A percentile compares a stretch with the other conserved stretches of the same genome.
Conservation (phyloP, 139 green algal genomes). For the Chlorella sorokiniana region DNA sequence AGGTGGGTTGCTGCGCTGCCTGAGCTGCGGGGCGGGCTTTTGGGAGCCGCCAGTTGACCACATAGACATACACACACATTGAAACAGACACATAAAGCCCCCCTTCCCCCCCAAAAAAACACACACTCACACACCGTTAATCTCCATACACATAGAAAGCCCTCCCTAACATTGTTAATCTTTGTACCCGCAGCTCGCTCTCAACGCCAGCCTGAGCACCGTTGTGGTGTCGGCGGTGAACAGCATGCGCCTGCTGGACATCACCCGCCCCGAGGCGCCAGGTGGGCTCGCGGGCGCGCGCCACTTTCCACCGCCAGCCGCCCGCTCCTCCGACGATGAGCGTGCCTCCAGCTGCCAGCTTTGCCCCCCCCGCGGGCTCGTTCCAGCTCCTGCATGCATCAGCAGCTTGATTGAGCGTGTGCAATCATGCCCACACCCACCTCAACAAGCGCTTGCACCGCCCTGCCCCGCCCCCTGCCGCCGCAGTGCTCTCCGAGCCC, state of each 20-base stretch:
- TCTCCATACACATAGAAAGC: too few species aligned
- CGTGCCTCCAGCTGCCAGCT: not conserved
- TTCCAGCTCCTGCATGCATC: not conserved
- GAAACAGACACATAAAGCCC: not conserved
- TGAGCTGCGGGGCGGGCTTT: too few species aligned
- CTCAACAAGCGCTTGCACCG: too few species aligned
- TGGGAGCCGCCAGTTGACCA: not conserved
- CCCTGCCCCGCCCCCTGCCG: not conserved
- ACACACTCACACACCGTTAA: not conserved
- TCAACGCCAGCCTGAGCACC: not conserved
- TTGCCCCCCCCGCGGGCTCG: not conserved
- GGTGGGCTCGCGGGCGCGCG: not conserved
- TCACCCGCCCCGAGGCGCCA: slow-evolving; percentile 1
- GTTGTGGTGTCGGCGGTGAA: slow-evolving; percentile 9
- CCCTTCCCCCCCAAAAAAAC: not conserved
- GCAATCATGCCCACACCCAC: not conserved
- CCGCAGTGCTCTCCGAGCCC: slow-evolving; percentile 10
- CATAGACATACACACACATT: not conserved
- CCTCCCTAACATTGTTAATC: too few species aligned
- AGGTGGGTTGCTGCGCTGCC: too few species aligned
- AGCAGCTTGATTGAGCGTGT: not conserved
- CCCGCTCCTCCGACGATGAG: not conserved
- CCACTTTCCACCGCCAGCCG: too few species aligned
- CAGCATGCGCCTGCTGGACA: slow-evolving; percentile 15
- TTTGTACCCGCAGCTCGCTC: slow-evolving; percentile 1